Conservation (phyloP, 148 eudicot species). For the Talinum fruticosum region DNA sequence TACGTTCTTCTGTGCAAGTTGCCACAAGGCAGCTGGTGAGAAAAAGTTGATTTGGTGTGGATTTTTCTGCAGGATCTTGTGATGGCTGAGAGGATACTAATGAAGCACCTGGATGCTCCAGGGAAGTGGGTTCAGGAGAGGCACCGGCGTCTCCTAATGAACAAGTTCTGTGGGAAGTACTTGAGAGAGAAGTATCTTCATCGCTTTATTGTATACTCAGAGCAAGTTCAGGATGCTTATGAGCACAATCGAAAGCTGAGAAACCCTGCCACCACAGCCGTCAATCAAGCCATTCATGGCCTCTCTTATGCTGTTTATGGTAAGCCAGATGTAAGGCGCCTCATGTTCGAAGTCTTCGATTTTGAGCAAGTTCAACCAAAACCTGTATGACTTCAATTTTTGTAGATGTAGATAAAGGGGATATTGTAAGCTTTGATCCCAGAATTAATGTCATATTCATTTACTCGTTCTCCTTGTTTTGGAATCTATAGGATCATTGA, state of each 20-base stretch:
- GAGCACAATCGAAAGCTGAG: constrained; percentile 88
- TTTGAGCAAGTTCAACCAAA: constrained; percentile 94
- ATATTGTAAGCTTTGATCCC: not conserved
- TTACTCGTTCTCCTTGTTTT: not conserved
- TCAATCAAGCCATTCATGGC: constrained; percentile 91
- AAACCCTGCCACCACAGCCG: constrained; percentile 89
- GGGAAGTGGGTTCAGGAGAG: constrained; percentile 80
- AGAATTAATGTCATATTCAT: not conserved
- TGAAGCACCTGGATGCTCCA: constrained; percentile 97
- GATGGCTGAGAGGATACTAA: constrained; percentile 92
- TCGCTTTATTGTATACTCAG: constrained; percentile 79
- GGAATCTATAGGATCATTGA: not conserved
- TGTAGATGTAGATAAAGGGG: constrained; percentile 30
- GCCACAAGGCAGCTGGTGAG: not conserved
- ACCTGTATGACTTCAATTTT: constrained; percentile 31
- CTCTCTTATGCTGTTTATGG: constrained; percentile 91
- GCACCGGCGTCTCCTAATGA: constrained; percentile 81
- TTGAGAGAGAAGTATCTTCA: constrained; percentile 80
- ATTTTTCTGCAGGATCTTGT: constrained; percentile 72
- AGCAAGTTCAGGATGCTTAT: constrained; percentile 74
- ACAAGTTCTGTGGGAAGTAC: constrained; percentile 89
- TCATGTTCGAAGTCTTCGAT: constrained; percentile 97
- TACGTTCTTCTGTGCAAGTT: not conserved
- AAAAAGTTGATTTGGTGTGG: constrained; percentile 3
- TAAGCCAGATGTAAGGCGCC: constrained; percentile 87